phyloP scores from a whole-genome alignment of 192 early-diverging fungal genomes.

The Podila epigama region DNA sequence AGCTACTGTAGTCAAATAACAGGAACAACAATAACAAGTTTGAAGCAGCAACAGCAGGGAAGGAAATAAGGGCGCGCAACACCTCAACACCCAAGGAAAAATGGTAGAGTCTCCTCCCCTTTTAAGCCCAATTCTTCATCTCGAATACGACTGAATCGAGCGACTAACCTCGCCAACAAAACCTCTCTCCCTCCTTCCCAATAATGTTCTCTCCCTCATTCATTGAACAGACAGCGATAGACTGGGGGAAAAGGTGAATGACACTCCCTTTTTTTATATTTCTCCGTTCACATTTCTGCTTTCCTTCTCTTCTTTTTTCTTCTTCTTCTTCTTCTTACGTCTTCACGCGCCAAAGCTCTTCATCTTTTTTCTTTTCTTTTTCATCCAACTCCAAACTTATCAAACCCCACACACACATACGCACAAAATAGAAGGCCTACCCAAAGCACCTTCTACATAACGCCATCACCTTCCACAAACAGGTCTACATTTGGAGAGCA shows the following conservation, averaged over 20 bases:
- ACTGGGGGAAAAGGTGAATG: background rate
- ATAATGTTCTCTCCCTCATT: too few species aligned
- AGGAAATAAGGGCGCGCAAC: too few species aligned
- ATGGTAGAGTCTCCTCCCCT: background rate
- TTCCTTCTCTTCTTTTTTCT: background rate
- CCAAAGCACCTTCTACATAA: too few species aligned
- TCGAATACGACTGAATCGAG: conserved; percentile 22
- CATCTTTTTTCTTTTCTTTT: background rate
- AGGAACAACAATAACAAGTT: too few species aligned
- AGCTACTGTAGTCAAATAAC: too few species aligned
- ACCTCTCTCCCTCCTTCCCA: background rate
- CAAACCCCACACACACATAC: background rate
- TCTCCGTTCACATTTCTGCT: background rate
- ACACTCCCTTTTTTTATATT: background rate
- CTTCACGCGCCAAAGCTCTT: background rate
- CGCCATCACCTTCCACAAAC: too few species aligned
- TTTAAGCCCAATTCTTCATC: conserved; percentile 13
- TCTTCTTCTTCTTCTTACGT: background rate
- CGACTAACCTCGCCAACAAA: too few species aligned
- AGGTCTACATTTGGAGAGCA: too few species aligned
- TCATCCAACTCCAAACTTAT: background rate
- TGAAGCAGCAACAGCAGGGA: too few species aligned
- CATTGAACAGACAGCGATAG: too few species aligned
- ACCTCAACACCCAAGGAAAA: background rate
- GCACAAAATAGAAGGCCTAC: too few species aligned